Base-by-base conservation (phyloP, 2,329 filamentous ascomycete genomes). In the Pseudogymnoascus sp. region DNA sequence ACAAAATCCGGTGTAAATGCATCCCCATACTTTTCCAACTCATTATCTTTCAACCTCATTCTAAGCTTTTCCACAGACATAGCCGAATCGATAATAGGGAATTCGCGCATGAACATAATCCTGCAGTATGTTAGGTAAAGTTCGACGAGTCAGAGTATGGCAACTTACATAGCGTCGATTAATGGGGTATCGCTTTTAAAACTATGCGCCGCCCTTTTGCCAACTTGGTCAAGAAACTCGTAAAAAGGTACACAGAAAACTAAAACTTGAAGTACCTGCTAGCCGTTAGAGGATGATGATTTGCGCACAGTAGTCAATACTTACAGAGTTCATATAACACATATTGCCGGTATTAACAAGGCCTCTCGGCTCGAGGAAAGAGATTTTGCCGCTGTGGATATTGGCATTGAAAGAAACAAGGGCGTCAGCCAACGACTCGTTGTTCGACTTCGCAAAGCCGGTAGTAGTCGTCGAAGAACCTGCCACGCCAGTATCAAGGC, bases 251-350 rank as follows among this genome's bases (percentile, higher is more conserved):
- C 83, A 75, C 92, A 97, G 74, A 92, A 97, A 68, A 97, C 84
- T 70, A 99, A 84, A 72, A 95, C 90, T 88, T 99, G 94, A 67
- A 99, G 83, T 74, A 97, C 88, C 92, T 96, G 67, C 6, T 43
- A 6, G 6, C 38, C 31, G 68, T 82, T 71, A 81, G 76, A 64
- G 62, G 10, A 21, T 21, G 7, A 58, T 31, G 33, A 61, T 39
- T 26, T 58, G 14, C 14, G 14, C 21, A 55, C 16, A 33, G 23
- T 16, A 60, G 10, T 58, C 7, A 33, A 14, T n/a, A 78, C 90
- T 78, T 81, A 96, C 93, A 66, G 94, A 97, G 79, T 97, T 99
- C 94, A 99, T 97, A 77, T 99, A 99, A 77, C 94, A 99, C 90
- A 97, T 95, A 73, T 99, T 97, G 59, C 94, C 94, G 41, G 93